phyloP scores from a whole-genome alignment of 345 rosid species.

The Heritiera littoralis region DNA sequence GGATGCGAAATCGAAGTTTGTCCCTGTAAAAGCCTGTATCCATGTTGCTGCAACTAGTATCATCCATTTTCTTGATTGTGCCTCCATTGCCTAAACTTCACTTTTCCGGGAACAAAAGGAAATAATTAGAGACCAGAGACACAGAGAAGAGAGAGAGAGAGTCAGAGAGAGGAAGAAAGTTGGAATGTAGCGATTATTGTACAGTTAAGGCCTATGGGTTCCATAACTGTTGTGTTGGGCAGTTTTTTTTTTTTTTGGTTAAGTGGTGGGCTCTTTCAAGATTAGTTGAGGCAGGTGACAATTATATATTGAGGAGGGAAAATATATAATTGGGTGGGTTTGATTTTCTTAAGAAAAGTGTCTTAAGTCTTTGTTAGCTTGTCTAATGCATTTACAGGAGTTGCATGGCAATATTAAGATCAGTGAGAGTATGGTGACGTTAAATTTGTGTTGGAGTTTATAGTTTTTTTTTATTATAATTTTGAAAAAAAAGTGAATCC shows the following conservation, averaged over 20 bases:
- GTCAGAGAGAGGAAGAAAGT: background rate
- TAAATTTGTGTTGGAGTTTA: too few relatives aligned
- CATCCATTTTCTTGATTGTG: constrained; percentile 70
- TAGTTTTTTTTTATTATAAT: too few relatives aligned
- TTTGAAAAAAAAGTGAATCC: too few relatives aligned
- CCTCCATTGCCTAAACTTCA: constrained; percentile 35
- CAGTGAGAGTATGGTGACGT: background rate
- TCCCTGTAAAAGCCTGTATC: constrained; percentile 81
- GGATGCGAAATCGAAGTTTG: constrained; percentile 79
- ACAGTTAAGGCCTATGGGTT: background rate
- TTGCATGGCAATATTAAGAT: background rate
- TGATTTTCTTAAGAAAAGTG: background rate
- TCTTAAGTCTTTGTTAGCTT: too few relatives aligned
- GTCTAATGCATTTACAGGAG: too few relatives aligned
- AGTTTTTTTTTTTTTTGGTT: background rate
- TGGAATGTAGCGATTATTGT: background rate
- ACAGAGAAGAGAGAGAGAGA: background rate
- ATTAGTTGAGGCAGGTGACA: background rate
- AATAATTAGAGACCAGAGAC: background rate
- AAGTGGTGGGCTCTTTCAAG: background rate
- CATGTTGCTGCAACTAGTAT: constrained; percentile 63
- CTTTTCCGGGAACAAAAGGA: background rate
- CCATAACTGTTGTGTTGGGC: background rate
- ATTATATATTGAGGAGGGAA: background rate
- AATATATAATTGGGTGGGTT: background rate